Evolutionary conservation across 768 basidiomycete species (phyloP).

Genomic region (Clavulina sp.): DNA sequence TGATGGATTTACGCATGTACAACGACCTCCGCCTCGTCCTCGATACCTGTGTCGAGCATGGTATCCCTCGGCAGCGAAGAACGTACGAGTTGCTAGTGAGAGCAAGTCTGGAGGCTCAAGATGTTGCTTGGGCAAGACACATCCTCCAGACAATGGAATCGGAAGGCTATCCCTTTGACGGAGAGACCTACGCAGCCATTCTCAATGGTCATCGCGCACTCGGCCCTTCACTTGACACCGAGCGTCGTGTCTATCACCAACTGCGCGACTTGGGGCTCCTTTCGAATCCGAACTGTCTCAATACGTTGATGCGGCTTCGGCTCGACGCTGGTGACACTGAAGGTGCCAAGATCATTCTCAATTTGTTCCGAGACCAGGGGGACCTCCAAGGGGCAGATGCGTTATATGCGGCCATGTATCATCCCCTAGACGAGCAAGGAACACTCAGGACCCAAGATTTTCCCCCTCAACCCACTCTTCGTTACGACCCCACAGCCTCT

Average conservation of each 20-base stretch:
- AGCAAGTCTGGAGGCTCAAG: slow-evolving; percentile 50
- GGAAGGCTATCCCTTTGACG: slow-evolving; percentile 35
- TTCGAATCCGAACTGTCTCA: slow-evolving; percentile 33
- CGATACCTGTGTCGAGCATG: slow-evolving; percentile 30
- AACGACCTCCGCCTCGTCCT: slow-evolving; percentile 28
- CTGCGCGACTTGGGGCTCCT: slow-evolving; percentile 24
- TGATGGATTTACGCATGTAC: slow-evolving; percentile 37
- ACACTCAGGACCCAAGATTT: too few species aligned
- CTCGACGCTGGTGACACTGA: slow-evolving; percentile 34
- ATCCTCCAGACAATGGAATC: slow-evolving; percentile 38
- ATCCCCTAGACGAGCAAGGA: too few species aligned
- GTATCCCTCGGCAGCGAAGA: slow-evolving; percentile 33
- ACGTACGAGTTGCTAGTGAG: slow-evolving; percentile 55
- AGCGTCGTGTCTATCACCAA: slow-evolving; percentile 31
- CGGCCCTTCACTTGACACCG: slow-evolving; percentile 39
- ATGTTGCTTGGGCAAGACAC: slow-evolving; percentile 37
- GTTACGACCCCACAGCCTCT: too few species aligned
- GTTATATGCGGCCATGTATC: too few species aligned
- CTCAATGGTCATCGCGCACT: slow-evolving; percentile 34
- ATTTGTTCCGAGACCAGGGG: neutral
- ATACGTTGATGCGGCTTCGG: slow-evolving; percentile 46
- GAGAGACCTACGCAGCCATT: slow-evolving; percentile 42
- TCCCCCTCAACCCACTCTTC: too few species aligned
- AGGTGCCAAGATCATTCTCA: slow-evolving; percentile 29
- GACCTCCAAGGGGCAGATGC: too few species aligned